Base-by-base conservation (phyloP, 2,329 filamentous ascomycete species). In the Trichoderma atroviride region DNA sequence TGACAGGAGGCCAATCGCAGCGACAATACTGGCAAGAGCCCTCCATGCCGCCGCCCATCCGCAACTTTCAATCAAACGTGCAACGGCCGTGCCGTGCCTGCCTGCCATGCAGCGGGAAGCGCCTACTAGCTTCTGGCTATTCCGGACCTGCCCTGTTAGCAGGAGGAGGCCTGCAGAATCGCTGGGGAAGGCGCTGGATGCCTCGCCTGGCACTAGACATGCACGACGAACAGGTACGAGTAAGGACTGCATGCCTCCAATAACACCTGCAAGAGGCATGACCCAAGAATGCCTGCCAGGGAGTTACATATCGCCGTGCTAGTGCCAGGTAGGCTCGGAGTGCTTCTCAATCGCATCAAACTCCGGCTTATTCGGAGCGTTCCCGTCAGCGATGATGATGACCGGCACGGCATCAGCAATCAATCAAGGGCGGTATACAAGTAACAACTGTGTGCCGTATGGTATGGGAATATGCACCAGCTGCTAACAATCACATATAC, bases 351-450 rank as follows among this genome's bases (percentile, higher is more conserved):
- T 65, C 27, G 37, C 31, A 50, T 29, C 31, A 35, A 52, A 31
- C 52, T 19, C 53, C 63, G 63, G 63, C 63, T 66, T 59, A 66
- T 66, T 58, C 63, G 63, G 53, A 13, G 53, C 22, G 40, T 27
- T 40, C 40, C 43, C 47, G 55, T 57, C 63, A 58, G 63, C 63
- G 63, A 58, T 37, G 63, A 66, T 43, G 63, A 66, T 43, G 53
- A 52, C 63, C 59, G 43, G 35, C 57, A 35, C 57, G 13, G 22
- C 53, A 47, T 66, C 22, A 66, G 63, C 63, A 50, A 16, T 37
- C 27, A 29, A 19, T 33, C 27, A 27, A 29, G 19, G 53, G 37
- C n/a, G n/a, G 19, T n/a, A 33, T 22, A 16, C 27, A 19, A 19
- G 22, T 31, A 31, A 11, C 7, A 33, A n/a, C 55, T 35, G 13